phyloP scores from a whole-genome alignment of 2,329 filamentous ascomycete genomes.

The Phoma sp. region DNA sequence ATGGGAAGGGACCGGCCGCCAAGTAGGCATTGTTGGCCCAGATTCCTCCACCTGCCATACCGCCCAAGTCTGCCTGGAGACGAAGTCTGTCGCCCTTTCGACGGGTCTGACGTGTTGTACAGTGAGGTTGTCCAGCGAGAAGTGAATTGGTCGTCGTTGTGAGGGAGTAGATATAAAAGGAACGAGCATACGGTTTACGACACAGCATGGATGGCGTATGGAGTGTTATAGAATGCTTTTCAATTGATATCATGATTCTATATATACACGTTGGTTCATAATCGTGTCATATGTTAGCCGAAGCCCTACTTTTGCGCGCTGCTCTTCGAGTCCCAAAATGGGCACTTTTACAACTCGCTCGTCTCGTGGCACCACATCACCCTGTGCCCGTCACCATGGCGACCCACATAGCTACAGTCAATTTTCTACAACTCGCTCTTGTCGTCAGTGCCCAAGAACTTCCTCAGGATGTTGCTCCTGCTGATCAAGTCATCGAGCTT shows the following conservation, averaged over 20 bases:
- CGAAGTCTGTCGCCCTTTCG: neutral
- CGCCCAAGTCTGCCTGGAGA: neutral
- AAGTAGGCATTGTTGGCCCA: constrained; percentile 13
- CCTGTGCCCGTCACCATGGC: neutral
- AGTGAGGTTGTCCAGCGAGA: too few relatives aligned
- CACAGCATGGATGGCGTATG: constrained; percentile 8
- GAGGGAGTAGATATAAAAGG: too few relatives aligned
- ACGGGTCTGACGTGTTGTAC: neutral
- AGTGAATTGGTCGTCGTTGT: too few relatives aligned
- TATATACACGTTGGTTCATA: constrained; percentile 11
- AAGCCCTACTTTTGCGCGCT: neutral
- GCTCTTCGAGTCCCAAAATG: neutral
- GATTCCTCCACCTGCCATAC: neutral
- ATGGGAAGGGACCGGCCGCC: constrained; percentile 46
- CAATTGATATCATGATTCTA: constrained; percentile 11
- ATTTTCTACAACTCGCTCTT: constrained; percentile 74
- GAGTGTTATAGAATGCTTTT: constrained; percentile 8
- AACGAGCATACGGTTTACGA: neutral
- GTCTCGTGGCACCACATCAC: neutral
- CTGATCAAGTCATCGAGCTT: constrained; percentile 89
- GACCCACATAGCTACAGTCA: neutral
- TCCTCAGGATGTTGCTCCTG: constrained; percentile 86
- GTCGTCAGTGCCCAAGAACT: constrained; percentile 69
- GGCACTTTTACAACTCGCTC: constrained; percentile 1
- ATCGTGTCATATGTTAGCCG: constrained; percentile 1